Evolutionary conservation across 2,329 filamentous ascomycete genomes (phyloP), one percentile per base, ranked within the genome.

Genomic region (Cladosporium sp.): DNA sequence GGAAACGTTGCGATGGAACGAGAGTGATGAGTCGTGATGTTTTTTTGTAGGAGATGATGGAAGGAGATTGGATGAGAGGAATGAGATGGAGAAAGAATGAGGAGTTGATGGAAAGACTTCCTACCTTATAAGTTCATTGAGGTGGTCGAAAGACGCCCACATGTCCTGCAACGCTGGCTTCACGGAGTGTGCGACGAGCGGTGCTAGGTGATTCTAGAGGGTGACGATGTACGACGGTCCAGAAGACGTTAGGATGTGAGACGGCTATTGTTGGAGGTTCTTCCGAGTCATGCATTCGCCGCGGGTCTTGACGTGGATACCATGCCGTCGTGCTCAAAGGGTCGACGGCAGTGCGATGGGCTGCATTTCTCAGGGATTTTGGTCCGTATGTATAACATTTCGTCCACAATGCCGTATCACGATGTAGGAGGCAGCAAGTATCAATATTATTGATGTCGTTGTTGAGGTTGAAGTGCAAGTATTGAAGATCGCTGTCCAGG

Each of bases 21-120:
- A 63, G 32, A 38, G 60, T 34, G 52, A 55, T 32, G 52, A 55
- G 52, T 34, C 52, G 52, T 55, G 30, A 55, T 36, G 21, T 26
- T 32, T 14, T 14, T 14, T 10, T 26, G 55, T 58, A 62, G 18
- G 47, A 52, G 21, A 62, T 52, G 34, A 61, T 54, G 34, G 14
- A 36, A 62, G 36, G 59, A 63, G 49, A 63, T 30, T 34, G 32
- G 21, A 63, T 11, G 60, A 63, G 60, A 63, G 55, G 47, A 32
- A 34, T 28, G 34, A 38, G 60, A 41, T 54, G 47, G 34, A 55
- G 47, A 32, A 44, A 41, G 30, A 55, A 24, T 15, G 34, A 63
- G 49, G 4, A 12, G 3, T 32, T 61, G 38, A 14, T 49, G 34
- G 60, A 63, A 32, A 26, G n/a, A 38, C 15, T 55, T 26, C 21